These are phyloP conservation scores for Ophiostoma piceae DNA, from an alignment of 2,329 filamentous ascomycete species.

Conservation along the genomic window DNA sequence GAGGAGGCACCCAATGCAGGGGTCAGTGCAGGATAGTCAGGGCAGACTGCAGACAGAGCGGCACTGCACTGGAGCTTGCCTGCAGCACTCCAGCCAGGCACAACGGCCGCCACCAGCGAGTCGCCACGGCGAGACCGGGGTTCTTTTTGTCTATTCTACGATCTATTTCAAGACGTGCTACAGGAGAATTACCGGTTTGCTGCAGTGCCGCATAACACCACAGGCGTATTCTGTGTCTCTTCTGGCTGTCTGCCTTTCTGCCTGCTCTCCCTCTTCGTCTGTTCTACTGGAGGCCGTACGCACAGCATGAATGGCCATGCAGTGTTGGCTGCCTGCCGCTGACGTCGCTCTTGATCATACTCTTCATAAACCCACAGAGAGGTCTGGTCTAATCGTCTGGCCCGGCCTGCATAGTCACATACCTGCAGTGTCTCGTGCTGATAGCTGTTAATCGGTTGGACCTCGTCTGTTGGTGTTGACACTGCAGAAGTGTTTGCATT, in stretches of 20 bases:
- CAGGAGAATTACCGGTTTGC: background rate
- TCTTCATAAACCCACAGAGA: background rate
- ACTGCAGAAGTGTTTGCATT: background rate
- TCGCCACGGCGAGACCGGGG: background rate
- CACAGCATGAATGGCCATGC: background rate
- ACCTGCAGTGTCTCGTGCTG: background rate
- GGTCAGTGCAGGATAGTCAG: constrained; percentile 16
- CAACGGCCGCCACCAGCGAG: constrained; percentile 8
- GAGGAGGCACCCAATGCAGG: constrained; percentile 22
- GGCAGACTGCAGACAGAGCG: constrained; percentile 10
- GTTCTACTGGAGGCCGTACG: background rate
- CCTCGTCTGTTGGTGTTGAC: background rate
- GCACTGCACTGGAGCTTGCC: background rate
- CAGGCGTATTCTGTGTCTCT: background rate
- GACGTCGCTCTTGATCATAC: background rate
- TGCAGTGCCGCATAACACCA: background rate
- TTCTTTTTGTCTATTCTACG: too few species aligned
- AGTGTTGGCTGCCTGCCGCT: constrained; percentile 3
- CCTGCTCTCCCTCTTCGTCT: background rate
- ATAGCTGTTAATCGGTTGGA: background rate
- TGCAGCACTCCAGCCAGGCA: constrained; percentile 6
- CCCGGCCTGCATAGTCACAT: background rate
- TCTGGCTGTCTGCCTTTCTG: background rate
- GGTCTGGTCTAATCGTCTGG: background rate
- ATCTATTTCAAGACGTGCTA: background rate